These are phyloP conservation scores for Aspergillus quadrilineatus DNA, from an alignment of 2,329 filamentous ascomycete genomes.

Conservation along the genomic window DNA sequence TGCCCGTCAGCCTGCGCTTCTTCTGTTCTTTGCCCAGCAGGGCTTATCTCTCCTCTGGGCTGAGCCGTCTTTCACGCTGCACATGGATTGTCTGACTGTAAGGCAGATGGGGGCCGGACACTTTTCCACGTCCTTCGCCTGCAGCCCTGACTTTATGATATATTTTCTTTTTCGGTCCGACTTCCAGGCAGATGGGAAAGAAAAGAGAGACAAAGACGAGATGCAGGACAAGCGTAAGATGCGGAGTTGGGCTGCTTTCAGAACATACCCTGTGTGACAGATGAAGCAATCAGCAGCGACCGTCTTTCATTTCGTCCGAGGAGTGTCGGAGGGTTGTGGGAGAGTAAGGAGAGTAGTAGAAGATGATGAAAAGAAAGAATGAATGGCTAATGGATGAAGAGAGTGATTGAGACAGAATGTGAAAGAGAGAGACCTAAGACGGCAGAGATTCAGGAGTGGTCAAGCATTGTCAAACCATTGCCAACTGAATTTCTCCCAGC, in stretches of 20 bases:
- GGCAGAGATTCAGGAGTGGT: slow-evolving; percentile 6
- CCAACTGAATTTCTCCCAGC: neutral
- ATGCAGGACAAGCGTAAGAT: slow-evolving; percentile 14
- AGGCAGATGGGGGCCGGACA: slow-evolving; percentile 1
- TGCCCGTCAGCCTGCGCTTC: slow-evolving; percentile 9
- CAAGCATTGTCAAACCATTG: neutral
- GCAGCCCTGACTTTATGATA: neutral
- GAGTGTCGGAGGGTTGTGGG: slow-evolving; percentile 3
- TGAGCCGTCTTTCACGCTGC: neutral
- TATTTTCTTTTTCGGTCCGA: slow-evolving; percentile 5
- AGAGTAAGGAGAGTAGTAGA: neutral
- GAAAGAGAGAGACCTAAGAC: neutral
- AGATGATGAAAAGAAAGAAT: neutral
- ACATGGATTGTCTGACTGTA: neutral
- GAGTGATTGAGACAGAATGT: neutral
- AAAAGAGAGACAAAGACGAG: slow-evolving; percentile 6
- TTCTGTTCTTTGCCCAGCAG: slow-evolving; percentile 8
- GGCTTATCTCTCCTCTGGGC: slow-evolving; percentile 7
- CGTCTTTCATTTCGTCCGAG: slow-evolving; percentile 16
- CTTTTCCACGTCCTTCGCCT: neutral
- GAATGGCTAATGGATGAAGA: neutral
- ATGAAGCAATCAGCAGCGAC: slow-evolving; percentile 16
- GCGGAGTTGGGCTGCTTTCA: slow-evolving; percentile 10
- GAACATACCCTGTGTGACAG: slow-evolving; percentile 21
- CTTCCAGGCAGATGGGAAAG: slow-evolving; percentile 9